phyloP scores from a whole-genome alignment of 306 rosid genomes.

The Lathyrus sativus region DNA sequence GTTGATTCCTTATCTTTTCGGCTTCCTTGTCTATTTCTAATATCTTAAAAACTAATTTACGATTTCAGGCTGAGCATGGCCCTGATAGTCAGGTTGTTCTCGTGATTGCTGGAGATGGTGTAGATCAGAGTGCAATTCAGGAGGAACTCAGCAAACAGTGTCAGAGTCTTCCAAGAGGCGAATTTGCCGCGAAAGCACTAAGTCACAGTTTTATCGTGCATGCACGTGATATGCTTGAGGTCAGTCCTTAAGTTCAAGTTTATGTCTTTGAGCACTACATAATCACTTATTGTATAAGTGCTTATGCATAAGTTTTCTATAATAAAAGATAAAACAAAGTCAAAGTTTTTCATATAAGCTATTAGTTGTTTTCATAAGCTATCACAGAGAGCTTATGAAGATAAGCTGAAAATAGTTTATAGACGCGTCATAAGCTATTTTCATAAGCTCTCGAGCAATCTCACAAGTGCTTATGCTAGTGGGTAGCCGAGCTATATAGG shows the following conservation, averaged over 20 bases:
- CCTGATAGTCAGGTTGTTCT: slow-evolving; percentile 99
- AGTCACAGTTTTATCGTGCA: slow-evolving; percentile 85
- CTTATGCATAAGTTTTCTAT: neutral
- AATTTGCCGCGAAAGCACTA: slow-evolving; percentile 83
- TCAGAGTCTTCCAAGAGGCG: slow-evolving; percentile 90
- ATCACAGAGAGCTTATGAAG: neutral
- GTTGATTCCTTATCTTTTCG: neutral
- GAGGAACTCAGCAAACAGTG: slow-evolving; percentile 87
- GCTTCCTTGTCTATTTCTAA: slow-evolving; percentile 31
- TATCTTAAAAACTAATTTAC: slow-evolving; percentile 29
- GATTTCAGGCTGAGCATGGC: slow-evolving; percentile 95
- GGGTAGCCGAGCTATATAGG: neutral
- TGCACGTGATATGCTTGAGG: slow-evolving; percentile 94
- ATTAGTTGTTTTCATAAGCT: neutral
- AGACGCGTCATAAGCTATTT: neutral
- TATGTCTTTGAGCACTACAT: neutral
- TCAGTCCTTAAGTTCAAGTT: slow-evolving; percentile 42
- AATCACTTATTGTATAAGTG: neutral
- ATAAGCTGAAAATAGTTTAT: neutral
- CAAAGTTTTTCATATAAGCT: neutral
- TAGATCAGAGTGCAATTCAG: slow-evolving; percentile 71
- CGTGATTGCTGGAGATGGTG: slow-evolving; percentile 86
- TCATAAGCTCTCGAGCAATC: neutral
- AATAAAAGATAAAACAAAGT: neutral
- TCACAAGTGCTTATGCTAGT: neutral